Percentiles rank a stretch among this genome's conserved stretches.
Evolutionary conservation across 495 filamentous ascomycete genomes (phyloP).

Genomic region (Pseudomonodictys pantanalensis): DNA sequence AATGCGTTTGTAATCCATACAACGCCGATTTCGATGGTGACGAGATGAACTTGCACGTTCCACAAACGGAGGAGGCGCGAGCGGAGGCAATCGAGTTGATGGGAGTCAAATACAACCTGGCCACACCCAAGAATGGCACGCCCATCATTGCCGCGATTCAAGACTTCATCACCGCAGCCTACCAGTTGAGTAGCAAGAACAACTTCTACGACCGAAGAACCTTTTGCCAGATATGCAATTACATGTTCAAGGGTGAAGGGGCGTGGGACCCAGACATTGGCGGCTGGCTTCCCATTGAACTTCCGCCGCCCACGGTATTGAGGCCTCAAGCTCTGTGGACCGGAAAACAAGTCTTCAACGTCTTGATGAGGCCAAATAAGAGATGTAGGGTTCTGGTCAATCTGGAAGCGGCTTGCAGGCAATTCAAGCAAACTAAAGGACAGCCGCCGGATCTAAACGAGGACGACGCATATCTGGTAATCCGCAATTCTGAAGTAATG

Average conservation of each 20-base stretch:
- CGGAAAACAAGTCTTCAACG: slow-evolving; percentile 94
- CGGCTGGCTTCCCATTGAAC: slow-evolving; percentile 61
- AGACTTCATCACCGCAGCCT: slow-evolving; percentile 96
- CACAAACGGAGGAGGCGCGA: slow-evolving; percentile 94
- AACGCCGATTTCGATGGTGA: slow-evolving; percentile 99
- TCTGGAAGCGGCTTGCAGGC: slow-evolving; percentile 85
- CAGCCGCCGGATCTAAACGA: slow-evolving; percentile 70
- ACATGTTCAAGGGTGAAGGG: slow-evolving; percentile 79
- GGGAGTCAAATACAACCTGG: slow-evolving; percentile 96
- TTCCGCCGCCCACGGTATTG: slow-evolving; percentile 80
- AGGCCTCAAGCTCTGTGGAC: slow-evolving; percentile 92
- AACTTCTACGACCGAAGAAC: slow-evolving; percentile 82
- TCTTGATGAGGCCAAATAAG: slow-evolving; percentile 89
- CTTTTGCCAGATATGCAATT: slow-evolving; percentile 85
- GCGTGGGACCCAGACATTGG: slow-evolving; percentile 39
- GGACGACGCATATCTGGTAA: slow-evolving; percentile 83
- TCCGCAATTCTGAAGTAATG: slow-evolving; percentile 97
- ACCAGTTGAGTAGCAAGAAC: slow-evolving; percentile 87
- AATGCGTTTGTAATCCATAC: slow-evolving; percentile 97
- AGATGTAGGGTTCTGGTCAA: slow-evolving; percentile 79
- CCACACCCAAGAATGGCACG: slow-evolving; percentile 94
- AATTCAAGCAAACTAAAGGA: slow-evolving; percentile 59
- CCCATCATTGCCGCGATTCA: slow-evolving; percentile 98
- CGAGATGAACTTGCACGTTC: slow-evolving; percentile 98
- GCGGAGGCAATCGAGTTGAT: slow-evolving; percentile 94